These are phyloP conservation scores for Theileria orientalis DNA, from an alignment of 169 alveolate genomes.

Conservation along the genomic window DNA sequence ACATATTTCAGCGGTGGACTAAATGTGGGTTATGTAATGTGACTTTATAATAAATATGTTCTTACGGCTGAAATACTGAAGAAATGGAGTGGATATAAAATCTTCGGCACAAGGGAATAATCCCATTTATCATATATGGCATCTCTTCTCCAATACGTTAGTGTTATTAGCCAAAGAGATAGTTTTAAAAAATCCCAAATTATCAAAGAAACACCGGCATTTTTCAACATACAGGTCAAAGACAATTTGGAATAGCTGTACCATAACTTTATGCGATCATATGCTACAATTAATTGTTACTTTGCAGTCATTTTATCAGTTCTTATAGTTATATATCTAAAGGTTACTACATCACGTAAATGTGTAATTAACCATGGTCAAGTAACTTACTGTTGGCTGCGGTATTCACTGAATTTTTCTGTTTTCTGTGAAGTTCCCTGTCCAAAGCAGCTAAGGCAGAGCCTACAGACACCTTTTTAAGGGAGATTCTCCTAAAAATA, in stretches of 20 bases:
- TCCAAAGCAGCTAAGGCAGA: neutral
- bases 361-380: neutral
- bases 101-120: constrained; percentile 25
- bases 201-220: constrained; percentile 50
- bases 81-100: constrained; percentile 50
- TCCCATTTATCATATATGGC: constrained; percentile 24
- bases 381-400: neutral
- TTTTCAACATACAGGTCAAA: constrained; percentile 56
- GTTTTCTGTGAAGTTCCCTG: constrained; percentile 3
- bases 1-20: constrained; percentile 58
- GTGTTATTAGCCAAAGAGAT: constrained; percentile 45
- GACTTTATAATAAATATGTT: neutral
- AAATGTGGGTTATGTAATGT: neutral
- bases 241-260: constrained; percentile 49
- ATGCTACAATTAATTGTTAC: neutral
- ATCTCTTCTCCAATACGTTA: constrained; percentile 55
- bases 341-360: neutral
- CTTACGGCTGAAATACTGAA: constrained; percentile 44
- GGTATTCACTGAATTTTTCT: neutral
- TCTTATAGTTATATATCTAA: too few species aligned
- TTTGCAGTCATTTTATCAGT: neutral
- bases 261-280: constrained; percentile 26
- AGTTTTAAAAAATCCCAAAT: constrained; percentile 57
- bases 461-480: neutral
- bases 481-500: constrained; percentile 5